Conservation (phyloP, 129 eudicot species). For the Tanacetum coccineum region DNA sequence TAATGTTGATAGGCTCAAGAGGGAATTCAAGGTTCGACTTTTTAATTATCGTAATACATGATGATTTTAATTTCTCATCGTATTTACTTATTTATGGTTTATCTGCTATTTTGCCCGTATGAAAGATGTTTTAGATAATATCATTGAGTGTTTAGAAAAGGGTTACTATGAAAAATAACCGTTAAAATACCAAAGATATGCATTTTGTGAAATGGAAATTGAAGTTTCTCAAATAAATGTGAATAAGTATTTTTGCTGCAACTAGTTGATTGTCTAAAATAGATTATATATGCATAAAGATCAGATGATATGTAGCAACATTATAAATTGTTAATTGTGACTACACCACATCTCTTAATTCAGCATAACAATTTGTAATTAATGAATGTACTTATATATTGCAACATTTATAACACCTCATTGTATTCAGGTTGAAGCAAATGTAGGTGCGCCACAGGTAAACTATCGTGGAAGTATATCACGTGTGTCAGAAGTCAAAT, state of each 20-base stretch:
- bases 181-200: too few species aligned
- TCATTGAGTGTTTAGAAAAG: too few species aligned
- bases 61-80: neutral
- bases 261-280: too few species aligned
- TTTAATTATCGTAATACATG: neutral
- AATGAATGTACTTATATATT: neutral
- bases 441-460: slow-evolving; percentile 97
- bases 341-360: too few species aligned
- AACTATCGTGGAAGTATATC: slow-evolving; percentile 94
- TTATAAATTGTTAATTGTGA: too few species aligned
- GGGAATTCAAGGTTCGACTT: slow-evolving; percentile 40
- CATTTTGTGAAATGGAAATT: too few species aligned
- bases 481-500: slow-evolving; percentile 56
- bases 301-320: too few species aligned
- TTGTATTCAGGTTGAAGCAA: slow-evolving; percentile 69
- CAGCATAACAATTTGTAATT: neutral
- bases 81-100: neutral
- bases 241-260: too few species aligned
- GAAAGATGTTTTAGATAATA: neutral
- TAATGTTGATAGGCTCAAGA: slow-evolving; percentile 67
- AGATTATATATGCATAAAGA: too few species aligned
- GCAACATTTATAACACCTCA: neutral
- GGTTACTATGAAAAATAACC: too few species aligned
- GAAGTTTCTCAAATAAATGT: too few species aligned
- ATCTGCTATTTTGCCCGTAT: neutral